A percentile compares a stretch with the other conserved stretches of the same genome.
Conservation (phyloP, 2,329 filamentous ascomycete genomes). For the Colletotrichum spaethianum region DNA sequence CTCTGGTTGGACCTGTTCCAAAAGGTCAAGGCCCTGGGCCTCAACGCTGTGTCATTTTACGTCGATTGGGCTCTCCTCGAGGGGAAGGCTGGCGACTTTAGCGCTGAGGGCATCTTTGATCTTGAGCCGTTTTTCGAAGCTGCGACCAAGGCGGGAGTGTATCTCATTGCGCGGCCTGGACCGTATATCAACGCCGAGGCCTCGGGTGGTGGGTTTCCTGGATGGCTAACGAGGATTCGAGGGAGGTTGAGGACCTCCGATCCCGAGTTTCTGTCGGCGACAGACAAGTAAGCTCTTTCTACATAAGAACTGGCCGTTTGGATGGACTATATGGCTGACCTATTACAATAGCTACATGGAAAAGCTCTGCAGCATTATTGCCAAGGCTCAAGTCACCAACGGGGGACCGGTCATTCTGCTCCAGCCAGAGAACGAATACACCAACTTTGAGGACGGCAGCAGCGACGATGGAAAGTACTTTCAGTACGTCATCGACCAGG, state of each 20-base stretch:
- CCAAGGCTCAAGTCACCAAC: constrained; percentile 84
- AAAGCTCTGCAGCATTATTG: constrained; percentile 68
- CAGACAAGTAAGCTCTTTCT: constrained; percentile 70
- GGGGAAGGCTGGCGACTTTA: constrained; percentile 78
- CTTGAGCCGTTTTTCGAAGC: constrained; percentile 83
- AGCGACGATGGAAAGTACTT: constrained; percentile 78
- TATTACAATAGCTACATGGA: constrained; percentile 66
- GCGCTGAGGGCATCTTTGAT: constrained; percentile 79
- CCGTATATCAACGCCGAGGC: constrained; percentile 86
- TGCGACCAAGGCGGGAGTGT: constrained; percentile 80
- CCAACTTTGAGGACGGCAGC: constrained; percentile 58
- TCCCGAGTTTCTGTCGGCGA: constrained; percentile 74
- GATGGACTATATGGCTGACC: neutral
- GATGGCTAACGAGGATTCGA: constrained; percentile 81
- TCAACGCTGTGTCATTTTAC: constrained; percentile 86
- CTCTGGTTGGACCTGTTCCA: constrained; percentile 81
- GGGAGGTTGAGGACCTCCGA: constrained; percentile 75
- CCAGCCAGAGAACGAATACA: constrained; percentile 89
- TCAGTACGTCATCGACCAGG: constrained; percentile 78
- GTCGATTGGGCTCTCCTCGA: constrained; percentile 84
- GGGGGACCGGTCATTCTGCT: constrained; percentile 84
- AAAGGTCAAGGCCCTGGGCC: constrained; percentile 86
- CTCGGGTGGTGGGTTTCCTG: constrained; percentile 83
- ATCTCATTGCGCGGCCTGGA: constrained; percentile 79
- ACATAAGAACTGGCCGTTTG: neutral